These are phyloP conservation scores for Phytophthora brassicae DNA, from an alignment of 352 stramenopile species.

Conservation along the genomic window DNA sequence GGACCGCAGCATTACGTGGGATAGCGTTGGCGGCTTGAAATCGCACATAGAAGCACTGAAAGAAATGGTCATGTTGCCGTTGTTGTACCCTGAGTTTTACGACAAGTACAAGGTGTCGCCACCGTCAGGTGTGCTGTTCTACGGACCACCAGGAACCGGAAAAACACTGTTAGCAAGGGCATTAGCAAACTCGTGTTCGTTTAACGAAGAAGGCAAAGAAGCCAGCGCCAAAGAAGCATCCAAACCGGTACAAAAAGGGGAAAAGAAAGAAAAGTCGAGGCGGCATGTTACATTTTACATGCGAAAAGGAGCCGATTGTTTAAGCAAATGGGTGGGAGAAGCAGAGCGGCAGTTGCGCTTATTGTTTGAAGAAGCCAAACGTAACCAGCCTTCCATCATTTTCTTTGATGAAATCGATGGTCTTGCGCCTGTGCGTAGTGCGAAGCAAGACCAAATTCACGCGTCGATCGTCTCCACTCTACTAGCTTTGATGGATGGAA, in stretches of 20 bases:
- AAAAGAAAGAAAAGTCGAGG: conserved; percentile 23
- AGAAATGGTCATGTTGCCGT: conserved; percentile 93
- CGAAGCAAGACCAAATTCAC: conserved; percentile 94
- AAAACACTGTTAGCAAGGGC: conserved; percentile 91
- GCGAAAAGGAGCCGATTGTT: conserved; percentile 90
- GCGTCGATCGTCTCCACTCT: conserved; percentile 92
- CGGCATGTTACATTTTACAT: conserved; percentile 93
- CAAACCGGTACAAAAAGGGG: conserved; percentile 4
- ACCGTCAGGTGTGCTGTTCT: conserved; percentile 88
- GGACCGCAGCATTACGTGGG: conserved; percentile 83
- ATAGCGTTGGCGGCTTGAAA: conserved; percentile 81
- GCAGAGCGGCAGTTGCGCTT: conserved; percentile 89
- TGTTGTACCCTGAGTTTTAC: conserved; percentile 94
- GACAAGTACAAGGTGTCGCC: conserved; percentile 86
- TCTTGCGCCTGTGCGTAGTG: conserved; percentile 89
- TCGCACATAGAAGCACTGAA: conserved; percentile 90
- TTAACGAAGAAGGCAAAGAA: conserved; percentile 22
- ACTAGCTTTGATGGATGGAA: conserved; percentile 92
- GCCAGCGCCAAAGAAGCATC: not conserved
- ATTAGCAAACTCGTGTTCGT: conserved; percentile 86
- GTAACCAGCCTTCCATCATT: conserved; percentile 92
- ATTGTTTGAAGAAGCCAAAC: conserved; percentile 90
- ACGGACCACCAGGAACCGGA: conserved; percentile 90
- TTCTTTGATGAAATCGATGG: conserved; percentile 96
- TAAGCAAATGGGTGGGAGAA: conserved; percentile 94